Base-by-base conservation (phyloP, 148 eudicot genomes). In the Oxyria digyna region DNA sequence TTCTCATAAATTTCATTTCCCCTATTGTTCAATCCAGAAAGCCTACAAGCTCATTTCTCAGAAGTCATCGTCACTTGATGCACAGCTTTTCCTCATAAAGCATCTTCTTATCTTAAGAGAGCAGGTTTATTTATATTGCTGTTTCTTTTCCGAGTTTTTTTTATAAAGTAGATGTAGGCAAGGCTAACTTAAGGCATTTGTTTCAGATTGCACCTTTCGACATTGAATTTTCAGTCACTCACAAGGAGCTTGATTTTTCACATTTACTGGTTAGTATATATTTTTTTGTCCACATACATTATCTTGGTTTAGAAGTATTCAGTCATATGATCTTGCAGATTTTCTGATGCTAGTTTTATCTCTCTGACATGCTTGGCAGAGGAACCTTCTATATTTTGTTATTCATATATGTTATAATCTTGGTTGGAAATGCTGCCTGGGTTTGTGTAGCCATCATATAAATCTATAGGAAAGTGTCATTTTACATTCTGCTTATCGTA, bases 141-240 rank as follows among this genome's bases (percentile, higher is more conserved):
- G 40, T 57, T 35, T 37, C 41, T 33, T 32, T 37, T 48, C 71
- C 9, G 38, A 64, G 55, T 52, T 52, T 41, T 74, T n/a, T 23
- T 6, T 18, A 17, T 15, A 70, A 31, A 68, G 15, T 63, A 32
- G 29, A 67, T 43, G 27, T 70, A 8, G 29, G 12, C 12, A 21
- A 55, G 32, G 49, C 74, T 83, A 62, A 87, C 71, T 70, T 54
- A 42, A 67, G 74, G 73, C 42, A 68, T 69, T 77, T 40, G 71
- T 69, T 87, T 76, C 96, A 94, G 99, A 94, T 94, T 84, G 99
- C 91, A 17, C 99, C 99, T 42, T 94, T 90, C 79, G 97, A 94
- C 73, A 94, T 94, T 21, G 99, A 94, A 85, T 94, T 90, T 77
- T 87, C 97, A 74, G 97, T 85, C 52, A 94, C 99, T 18, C 91